phyloP scores from a whole-genome alignment of 2,329 filamentous ascomycete genomes.

The Fusarium sacchari region DNA sequence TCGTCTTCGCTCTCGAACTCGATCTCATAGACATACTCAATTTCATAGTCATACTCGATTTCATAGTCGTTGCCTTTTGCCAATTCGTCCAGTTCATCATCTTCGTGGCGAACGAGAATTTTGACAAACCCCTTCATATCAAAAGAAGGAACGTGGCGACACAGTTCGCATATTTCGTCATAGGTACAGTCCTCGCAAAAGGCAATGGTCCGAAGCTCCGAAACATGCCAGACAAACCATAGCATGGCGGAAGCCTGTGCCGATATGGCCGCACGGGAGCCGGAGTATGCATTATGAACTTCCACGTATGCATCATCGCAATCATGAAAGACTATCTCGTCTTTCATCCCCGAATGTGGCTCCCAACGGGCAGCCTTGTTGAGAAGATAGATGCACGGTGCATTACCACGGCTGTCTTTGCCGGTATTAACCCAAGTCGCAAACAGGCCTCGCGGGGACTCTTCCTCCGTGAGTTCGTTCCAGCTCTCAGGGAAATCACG shows the following conservation, averaged over 20 bases:
- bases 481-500: rapidly evolving
- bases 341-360: rapidly evolving
- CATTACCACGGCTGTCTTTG: rapidly evolving
- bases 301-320: neutral
- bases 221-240: rapidly evolving
- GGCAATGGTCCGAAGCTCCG: neutral
- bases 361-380: neutral
- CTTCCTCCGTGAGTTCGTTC: rapidly evolving
- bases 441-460: neutral
- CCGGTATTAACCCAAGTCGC: too few relatives aligned
- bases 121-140: neutral
- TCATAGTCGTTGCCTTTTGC: too few relatives aligned
- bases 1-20: neutral
- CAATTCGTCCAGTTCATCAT: neutral
- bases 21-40: neutral
- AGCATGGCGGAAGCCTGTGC: neutral
- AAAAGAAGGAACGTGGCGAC: rapidly evolving
- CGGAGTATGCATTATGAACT: rapidly evolving
- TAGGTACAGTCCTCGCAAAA: neutral
- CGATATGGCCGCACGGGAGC: rapidly evolving
- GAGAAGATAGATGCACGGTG: rapidly evolving
- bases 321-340: neutral
- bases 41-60: neutral
- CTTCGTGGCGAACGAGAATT: neutral
- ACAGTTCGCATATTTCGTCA: rapidly evolving